Base-by-base conservation (phyloP, 1,284 basidiomycete genomes). In the Pyrrhoderma noxium region DNA sequence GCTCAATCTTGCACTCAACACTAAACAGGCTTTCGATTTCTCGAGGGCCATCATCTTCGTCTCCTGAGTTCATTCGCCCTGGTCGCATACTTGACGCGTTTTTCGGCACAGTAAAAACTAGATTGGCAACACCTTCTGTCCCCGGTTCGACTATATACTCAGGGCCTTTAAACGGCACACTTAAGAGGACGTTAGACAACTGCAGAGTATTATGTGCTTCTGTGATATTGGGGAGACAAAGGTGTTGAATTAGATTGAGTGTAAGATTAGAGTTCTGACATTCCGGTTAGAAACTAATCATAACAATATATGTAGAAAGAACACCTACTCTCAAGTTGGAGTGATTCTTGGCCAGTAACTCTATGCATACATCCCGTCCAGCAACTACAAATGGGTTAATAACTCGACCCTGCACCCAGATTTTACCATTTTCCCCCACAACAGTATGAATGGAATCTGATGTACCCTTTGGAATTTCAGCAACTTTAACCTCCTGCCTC, bases 271-370 rank as follows among this genome's bases (percentile, higher is more conserved):
- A 71, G 52, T 85, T 88, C 86, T 44, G n/a, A 38, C n/a, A n/a
- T n/a, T n/a, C n/a, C n/a, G n/a, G n/a, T n/a, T n/a, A n/a, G n/a
- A n/a, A n/a, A n/a, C n/a, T n/a, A 9, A 3, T 23, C 41, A 40
- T 45, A 53, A 49, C 49, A 40, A 44, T 18, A 41, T 39, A 16
- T 5, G 4, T 43, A 8, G 27, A 39, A 40, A 16, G 38, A 8
- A 18, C 18, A 37, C 52, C 52, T 36, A 85, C 86, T 80, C 83
- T 87, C 68, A 83, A 85, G 45, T 67, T 66, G 0, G 85, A 85
- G 61, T 87, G 83, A 59, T 89, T 89, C 70, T 81, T 88, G 41
- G 89, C 80, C 55, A 83, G 79, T 45, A 89, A 64, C 58, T 88
- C 82, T 37, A 89, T 70, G 60, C 82, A 84, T 13, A 76, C 80